Conservation (phyloP, 441 rosid species). For the Erodium texanum region DNA sequence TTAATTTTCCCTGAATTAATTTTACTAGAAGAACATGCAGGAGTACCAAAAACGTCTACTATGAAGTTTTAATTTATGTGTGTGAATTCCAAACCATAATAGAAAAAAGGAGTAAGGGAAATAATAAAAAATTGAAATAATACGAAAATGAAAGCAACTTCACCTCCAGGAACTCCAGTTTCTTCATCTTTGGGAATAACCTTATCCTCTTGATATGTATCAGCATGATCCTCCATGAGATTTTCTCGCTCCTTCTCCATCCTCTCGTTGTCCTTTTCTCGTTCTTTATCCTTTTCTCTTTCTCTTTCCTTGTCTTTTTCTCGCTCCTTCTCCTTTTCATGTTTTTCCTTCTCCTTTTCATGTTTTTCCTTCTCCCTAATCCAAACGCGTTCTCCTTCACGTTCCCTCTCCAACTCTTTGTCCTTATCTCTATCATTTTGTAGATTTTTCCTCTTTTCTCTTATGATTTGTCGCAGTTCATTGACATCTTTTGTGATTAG, state of each 20-base stretch:
- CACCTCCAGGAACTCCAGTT: conserved; percentile 53
- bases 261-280: conserved; percentile 21
- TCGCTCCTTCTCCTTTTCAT: conserved; percentile 31
- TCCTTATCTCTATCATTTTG: conserved; percentile 51
- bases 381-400: conserved; percentile 35
- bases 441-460: conserved; percentile 61
- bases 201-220: conserved; percentile 46
- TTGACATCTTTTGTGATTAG: conserved; percentile 79
- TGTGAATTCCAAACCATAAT: background rate
- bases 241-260: conserved; percentile 46
- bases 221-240: conserved; percentile 40
- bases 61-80: background rate
- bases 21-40: background rate
- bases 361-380: conserved; percentile 51
- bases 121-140: background rate
- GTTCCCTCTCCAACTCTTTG: conserved; percentile 36
- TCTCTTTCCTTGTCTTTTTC: conserved; percentile 15
- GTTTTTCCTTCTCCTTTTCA: conserved; percentile 45
- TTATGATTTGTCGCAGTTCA: conserved; percentile 68
- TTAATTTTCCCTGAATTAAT: background rate
- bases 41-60: background rate
- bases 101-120: conserved; percentile 9
- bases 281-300: conserved; percentile 22
- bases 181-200: conserved; percentile 39
- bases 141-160: conserved; percentile 9